phyloP scores from a whole-genome alignment of 257 asterid species.

The Solanum infundibuliforme region DNA sequence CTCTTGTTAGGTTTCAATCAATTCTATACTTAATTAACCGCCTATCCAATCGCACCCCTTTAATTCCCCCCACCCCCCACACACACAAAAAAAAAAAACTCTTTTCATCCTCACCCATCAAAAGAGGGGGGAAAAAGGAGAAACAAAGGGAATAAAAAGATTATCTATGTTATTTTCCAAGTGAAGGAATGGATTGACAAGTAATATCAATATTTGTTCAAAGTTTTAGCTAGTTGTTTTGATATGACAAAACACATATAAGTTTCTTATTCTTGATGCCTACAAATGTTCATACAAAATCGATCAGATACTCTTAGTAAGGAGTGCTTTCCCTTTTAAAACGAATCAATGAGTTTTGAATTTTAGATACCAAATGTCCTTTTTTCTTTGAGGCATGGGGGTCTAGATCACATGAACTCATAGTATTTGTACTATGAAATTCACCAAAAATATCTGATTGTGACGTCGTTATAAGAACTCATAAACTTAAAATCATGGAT shows the following conservation, averaged over 20 bases:
- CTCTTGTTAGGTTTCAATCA: slow-evolving; percentile 17
- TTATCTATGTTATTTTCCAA: slow-evolving; percentile 30
- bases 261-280: neutral
- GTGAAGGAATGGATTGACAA: slow-evolving; percentile 53
- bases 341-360: neutral
- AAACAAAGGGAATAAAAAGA: slow-evolving; percentile 28
- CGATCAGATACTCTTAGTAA: neutral
- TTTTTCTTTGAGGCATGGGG: neutral
- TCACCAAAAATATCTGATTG: neutral
- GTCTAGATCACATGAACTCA: neutral
- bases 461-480: neutral
- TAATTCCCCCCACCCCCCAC: neutral
- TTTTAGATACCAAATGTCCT: too few species aligned
- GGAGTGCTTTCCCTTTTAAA: neutral
- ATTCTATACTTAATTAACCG: neutral
- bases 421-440: neutral
- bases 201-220: slow-evolving; percentile 12
- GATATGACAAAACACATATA: slow-evolving; percentile 35
- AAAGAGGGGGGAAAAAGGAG: neutral
- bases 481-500: neutral
- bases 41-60: neutral
- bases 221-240: slow-evolving; percentile 14
- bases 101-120: neutral
- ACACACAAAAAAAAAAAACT: neutral
- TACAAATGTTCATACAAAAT: neutral